These are phyloP conservation scores for Pisolithus orientalis DNA, from an alignment of 768 basidiomycete species.

Conservation along the genomic window DNA sequence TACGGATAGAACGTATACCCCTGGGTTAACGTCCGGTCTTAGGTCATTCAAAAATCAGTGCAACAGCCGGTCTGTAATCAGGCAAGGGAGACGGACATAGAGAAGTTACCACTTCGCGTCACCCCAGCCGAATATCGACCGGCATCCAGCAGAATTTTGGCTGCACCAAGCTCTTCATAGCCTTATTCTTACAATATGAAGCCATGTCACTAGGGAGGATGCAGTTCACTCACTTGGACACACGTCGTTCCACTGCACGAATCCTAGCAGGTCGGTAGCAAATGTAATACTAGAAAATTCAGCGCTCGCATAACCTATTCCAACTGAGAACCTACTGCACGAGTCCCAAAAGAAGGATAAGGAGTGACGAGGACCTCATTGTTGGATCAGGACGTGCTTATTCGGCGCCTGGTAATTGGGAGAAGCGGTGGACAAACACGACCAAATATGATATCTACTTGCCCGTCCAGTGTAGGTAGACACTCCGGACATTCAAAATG, in stretches of 20 bases:
- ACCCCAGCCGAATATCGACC: constrained; percentile 49
- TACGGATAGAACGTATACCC: constrained; percentile 66
- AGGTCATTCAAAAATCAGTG: constrained; percentile 9
- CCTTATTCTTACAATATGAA: constrained; percentile 21
- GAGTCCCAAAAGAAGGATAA: too few relatives aligned
- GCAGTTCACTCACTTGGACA: constrained; percentile 45
- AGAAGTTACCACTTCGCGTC: constrained; percentile 52
- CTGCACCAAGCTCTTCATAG: constrained; percentile 40
- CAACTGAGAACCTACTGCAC: too few relatives aligned
- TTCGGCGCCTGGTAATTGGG: too few relatives aligned
- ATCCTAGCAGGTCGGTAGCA: constrained; percentile 55
- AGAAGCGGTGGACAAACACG: too few relatives aligned
- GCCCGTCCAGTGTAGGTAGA: too few relatives aligned
- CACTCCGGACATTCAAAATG: too few relatives aligned
- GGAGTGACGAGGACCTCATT: too few relatives aligned
- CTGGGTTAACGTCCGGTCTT: constrained; percentile 63
- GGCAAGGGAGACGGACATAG: constrained; percentile 44
- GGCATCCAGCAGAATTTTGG: constrained; percentile 57
- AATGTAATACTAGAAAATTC: constrained; percentile 15
- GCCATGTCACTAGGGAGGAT: constrained; percentile 4
- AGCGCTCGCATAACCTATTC: too few relatives aligned
- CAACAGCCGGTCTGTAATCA: neutral
- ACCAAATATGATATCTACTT: too few relatives aligned
- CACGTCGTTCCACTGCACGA: constrained; percentile 63
- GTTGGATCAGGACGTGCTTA: too few relatives aligned